Percentiles rank a stretch among this genome's conserved stretches.
These are phyloP conservation scores for Piloderma croceum DNA, from an alignment of 768 basidiomycete species.

Conservation along the genomic window DNA sequence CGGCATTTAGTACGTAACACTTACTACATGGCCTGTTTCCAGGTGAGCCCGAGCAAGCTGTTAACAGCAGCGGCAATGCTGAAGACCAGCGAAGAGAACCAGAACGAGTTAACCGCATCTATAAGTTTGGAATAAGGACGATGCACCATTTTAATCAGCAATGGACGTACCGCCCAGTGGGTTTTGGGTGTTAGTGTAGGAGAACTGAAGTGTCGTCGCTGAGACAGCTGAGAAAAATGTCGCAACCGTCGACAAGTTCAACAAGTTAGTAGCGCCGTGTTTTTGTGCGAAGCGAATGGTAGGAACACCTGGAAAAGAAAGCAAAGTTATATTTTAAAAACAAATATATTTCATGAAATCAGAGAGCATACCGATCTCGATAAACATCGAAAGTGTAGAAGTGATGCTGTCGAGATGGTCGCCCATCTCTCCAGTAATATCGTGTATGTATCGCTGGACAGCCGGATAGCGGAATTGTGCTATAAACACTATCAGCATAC, in stretches of 20 bases:
- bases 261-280: slow-evolving; percentile 61
- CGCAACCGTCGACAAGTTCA: slow-evolving; percentile 71
- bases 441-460: slow-evolving; percentile 70
- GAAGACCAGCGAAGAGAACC: slow-evolving; percentile 73
- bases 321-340: background rate
- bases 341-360: background rate
- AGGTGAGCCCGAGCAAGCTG: slow-evolving; percentile 68
- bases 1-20: slow-evolving; percentile 23
- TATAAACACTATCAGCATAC: slow-evolving; percentile 17
- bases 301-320: slow-evolving; percentile 50
- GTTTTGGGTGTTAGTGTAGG: slow-evolving; percentile 37
- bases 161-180: no score
- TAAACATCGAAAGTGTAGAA: slow-evolving; percentile 63
- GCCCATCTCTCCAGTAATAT: slow-evolving; percentile 68
- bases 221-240: slow-evolving; percentile 77
- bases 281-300: slow-evolving; percentile 74
- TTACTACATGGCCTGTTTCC: slow-evolving; percentile 82
- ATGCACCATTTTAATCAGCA: no score
- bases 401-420: slow-evolving; percentile 69
- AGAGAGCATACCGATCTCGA: slow-evolving; percentile 66
- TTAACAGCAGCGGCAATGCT: slow-evolving; percentile 75
- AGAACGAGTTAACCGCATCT: slow-evolving; percentile 62
- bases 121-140: no score
- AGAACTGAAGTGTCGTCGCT: slow-evolving; percentile 68
- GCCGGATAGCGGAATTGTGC: slow-evolving; percentile 70